phyloP scores from a whole-genome alignment of 2,329 filamentous ascomycete species.

The Colletotrichum spaethianum region DNA sequence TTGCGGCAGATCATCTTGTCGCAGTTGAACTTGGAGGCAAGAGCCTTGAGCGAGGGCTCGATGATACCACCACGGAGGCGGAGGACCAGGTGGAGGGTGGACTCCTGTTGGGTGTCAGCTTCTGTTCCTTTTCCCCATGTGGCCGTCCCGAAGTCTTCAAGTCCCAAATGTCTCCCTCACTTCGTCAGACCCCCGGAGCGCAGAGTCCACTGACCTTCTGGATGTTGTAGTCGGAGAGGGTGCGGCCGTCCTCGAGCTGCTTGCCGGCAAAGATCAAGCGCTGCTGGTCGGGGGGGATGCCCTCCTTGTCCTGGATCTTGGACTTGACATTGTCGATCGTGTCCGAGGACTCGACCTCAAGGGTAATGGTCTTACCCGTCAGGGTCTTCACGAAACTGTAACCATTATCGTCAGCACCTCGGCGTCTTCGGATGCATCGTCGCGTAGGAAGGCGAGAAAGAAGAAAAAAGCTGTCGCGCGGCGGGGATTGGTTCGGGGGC shows the following conservation, averaged over 20 bases:
- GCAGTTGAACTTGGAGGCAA: conserved; percentile 99
- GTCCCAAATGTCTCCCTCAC: neutral
- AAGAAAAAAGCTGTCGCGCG: conserved; percentile 1
- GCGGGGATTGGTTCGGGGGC: conserved; percentile 44
- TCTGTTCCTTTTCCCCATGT: neutral
- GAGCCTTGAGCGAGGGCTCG: conserved; percentile 97
- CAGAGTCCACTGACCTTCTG: conserved; percentile 81
- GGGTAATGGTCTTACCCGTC: conserved; percentile 99
- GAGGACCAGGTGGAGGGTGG: conserved; percentile 97
- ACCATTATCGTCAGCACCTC: conserved; percentile 45
- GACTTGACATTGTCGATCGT: conserved; percentile 99
- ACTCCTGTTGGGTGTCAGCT: conserved; percentile 75
- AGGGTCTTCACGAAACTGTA: conserved; percentile 99
- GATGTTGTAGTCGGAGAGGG: conserved; percentile 98
- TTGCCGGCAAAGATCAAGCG: conserved; percentile 99
- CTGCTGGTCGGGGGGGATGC: conserved; percentile 96
- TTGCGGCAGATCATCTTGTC: conserved; percentile 99
- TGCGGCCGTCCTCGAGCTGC: conserved; percentile 98
- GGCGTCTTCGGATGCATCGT: conserved; percentile 39
- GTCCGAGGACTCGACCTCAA: conserved; percentile 98
- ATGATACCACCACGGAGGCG: conserved; percentile 99
- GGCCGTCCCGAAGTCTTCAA: neutral
- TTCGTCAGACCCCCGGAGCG: neutral
- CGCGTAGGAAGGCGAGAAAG: conserved; percentile 24
- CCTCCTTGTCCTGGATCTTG: conserved; percentile 99